Base-by-base conservation (phyloP, 2,329 filamentous ascomycete genomes). In the Zymoseptoria passerinii region DNA sequence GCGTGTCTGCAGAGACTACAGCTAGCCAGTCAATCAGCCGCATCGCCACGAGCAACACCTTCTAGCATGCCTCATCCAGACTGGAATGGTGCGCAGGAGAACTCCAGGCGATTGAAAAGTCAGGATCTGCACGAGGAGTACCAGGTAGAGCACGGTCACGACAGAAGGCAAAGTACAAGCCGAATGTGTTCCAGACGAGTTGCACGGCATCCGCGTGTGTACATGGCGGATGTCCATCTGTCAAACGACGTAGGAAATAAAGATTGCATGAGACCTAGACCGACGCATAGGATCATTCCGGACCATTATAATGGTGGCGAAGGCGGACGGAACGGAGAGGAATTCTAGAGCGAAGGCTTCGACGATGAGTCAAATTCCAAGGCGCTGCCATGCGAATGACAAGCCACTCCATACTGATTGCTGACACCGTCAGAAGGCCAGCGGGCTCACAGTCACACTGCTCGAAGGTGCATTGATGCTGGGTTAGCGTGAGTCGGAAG, bases 231-330 rank as follows among this genome's bases (percentile, higher is more conserved):
- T 83, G 72, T 86, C 84, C 65, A 85, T n/a, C n/a, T n/a, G 81
- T 6, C 83, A 83, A 52, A 86, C 78, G 5, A 85, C 77, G 66
- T 80, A 83, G 57, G 81, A 81, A 2, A 83, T 85, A 68, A 86
- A 87, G 52, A 81, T 83, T 13, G 84, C 13, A 86, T 68, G 18
- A 82, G 55, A 20, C 83, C 83, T 3, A 86, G 72, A 9, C 75
- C 71, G 54, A 83, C 60, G 51, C 83, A 78, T 40, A 84, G 71
- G 56, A 86, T 76, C 7, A 84, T 71, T 29, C 81, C 80, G 9
- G 81, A 79, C 13, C 61, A 84, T 73, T 10, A 82, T 82, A 50
- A 84, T 67, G 2, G 74, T 74, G 2, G 81, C 80, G 28, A 84
- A 77, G 1, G 79, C 79, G 56, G 76, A 76, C 1, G 82, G 82